phyloP scores from a whole-genome alignment of 2,329 filamentous ascomycete genomes.

The Arachnopeziza araneosa region DNA sequence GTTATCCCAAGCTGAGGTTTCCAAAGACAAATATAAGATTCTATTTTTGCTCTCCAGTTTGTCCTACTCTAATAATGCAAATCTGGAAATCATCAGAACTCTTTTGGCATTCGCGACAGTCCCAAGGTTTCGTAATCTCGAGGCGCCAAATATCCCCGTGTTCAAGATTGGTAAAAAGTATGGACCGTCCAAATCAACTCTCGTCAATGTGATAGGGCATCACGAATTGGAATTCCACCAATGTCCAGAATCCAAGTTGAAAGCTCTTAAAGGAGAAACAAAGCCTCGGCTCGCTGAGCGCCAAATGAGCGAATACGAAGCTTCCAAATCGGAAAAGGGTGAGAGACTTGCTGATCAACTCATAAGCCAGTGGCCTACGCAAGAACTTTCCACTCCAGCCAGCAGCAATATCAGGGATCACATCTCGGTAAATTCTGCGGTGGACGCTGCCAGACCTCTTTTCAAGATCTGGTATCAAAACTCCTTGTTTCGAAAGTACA shows the following conservation, averaged over 20 bases:
- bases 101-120: slow-evolving; percentile 29
- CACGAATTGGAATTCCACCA: not conserved
- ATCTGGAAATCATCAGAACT: slow-evolving; percentile 24
- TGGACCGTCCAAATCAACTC: not conserved
- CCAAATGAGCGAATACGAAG: not conserved
- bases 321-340: not conserved
- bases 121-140: slow-evolving; percentile 9
- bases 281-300: too few relatives aligned
- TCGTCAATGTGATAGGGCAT: not conserved
- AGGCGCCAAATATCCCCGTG: slow-evolving; percentile 1
- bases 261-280: not conserved
- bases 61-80: slow-evolving; percentile 18
- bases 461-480: not conserved
- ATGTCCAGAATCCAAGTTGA: not conserved
- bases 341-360: not conserved
- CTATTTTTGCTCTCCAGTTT: slow-evolving; percentile 29
- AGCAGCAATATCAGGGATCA: not conserved
- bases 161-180: slow-evolving; percentile 18
- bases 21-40: slow-evolving; percentile 23
- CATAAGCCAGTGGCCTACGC: not conserved
- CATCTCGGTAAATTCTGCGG: not conserved
- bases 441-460: not conserved
- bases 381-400: not conserved
- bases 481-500: not conserved
- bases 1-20: not conserved